phyloP scores from a whole-genome alignment of 2,329 filamentous ascomycete species.

The Cladosporium cucumerinum region DNA sequence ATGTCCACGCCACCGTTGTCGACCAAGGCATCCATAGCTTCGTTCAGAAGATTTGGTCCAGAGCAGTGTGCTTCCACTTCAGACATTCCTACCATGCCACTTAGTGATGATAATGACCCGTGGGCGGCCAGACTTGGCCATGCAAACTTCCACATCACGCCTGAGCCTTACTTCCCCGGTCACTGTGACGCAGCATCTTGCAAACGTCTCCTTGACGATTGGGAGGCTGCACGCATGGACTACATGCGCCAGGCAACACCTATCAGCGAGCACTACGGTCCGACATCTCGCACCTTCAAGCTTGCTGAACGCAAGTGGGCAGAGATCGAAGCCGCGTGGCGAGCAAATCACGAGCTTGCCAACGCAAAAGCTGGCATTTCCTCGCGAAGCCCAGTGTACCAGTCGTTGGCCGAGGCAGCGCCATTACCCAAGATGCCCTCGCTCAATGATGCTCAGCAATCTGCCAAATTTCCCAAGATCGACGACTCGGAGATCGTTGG shows the following conservation, averaged over 20 bases:
- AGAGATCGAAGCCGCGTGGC: constrained; percentile 73
- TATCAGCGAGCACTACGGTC: constrained; percentile 84
- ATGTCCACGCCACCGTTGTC: constrained; percentile 71
- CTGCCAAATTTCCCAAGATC: constrained; percentile 82
- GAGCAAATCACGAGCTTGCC: constrained; percentile 63
- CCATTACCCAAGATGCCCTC: constrained; percentile 64
- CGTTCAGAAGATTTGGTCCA: constrained; percentile 56
- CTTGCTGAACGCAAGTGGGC: constrained; percentile 88
- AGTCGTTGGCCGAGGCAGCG: constrained; percentile 44
- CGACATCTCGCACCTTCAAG: constrained; percentile 82
- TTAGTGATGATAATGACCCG: constrained; percentile 46
- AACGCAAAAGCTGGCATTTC: constrained; percentile 32
- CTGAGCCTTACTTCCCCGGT: constrained; percentile 72
- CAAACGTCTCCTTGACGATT: constrained; percentile 68
- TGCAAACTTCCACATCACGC: constrained; percentile 86
- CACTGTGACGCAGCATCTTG: constrained; percentile 56
- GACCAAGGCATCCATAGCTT: constrained; percentile 71
- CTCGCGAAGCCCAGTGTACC: constrained; percentile 41
- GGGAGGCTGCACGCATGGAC: constrained; percentile 78
- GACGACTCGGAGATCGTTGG: constrained; percentile 92
- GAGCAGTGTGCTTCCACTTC: constrained; percentile 45
- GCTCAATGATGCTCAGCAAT: constrained; percentile 61
- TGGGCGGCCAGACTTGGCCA: constrained; percentile 87
- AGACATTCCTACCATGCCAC: constrained; percentile 64
- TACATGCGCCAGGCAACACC: constrained; percentile 86